Conservation (phyloP, 148 eudicot species). For the Fagopyrum homotropicum region DNA sequence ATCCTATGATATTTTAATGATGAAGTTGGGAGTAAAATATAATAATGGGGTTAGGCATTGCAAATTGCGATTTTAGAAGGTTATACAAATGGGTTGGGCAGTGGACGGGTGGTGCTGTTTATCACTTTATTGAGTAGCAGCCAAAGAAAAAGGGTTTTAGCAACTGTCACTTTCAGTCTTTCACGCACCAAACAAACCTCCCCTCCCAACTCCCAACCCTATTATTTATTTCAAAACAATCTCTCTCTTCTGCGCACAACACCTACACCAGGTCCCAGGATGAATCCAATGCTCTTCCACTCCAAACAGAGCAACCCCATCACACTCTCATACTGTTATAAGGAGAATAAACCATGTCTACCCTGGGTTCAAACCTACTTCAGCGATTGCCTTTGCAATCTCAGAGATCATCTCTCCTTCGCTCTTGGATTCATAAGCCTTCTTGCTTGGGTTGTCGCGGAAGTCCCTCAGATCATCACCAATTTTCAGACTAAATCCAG, state of each 20-base stretch:
- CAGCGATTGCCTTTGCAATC: constrained; percentile 45
- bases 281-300: not conserved
- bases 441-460: constrained; percentile 63
- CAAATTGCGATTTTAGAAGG: no score
- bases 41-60: no score
- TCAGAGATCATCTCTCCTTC: constrained; percentile 39
- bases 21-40: no score
- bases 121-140: no score
- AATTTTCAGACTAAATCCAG: constrained; percentile 55
- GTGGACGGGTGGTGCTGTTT: no score
- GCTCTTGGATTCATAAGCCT: constrained; percentile 56
- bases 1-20: no score
- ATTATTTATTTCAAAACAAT: not conserved
- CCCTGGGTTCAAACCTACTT: constrained; percentile 42
- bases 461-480: constrained; percentile 75
- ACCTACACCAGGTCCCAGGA: not conserved
- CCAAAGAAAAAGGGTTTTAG: no score
- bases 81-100: no score
- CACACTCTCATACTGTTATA: not conserved
- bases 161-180: no score
- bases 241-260: not conserved
- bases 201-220: not conserved
- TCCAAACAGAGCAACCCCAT: not conserved
- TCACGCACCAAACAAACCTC: not conserved
- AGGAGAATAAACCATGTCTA: constrained; percentile 22